Evolutionary conservation across 257 asterid species (phyloP).

Genomic region (Petunia secreta): DNA sequence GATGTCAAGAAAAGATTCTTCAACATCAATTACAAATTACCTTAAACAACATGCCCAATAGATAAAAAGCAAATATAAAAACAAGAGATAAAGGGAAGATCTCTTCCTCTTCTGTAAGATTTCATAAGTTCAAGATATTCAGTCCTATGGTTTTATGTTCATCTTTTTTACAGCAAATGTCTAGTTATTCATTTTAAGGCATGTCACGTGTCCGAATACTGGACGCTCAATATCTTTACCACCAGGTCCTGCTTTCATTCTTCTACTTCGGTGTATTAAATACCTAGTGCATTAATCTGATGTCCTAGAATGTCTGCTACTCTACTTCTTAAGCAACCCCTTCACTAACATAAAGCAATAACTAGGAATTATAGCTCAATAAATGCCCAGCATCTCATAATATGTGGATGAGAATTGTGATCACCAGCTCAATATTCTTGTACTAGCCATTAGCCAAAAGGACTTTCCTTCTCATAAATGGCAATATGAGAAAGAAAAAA

Average conservation of each 20-base stretch:
- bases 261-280: not conserved
- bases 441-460: constrained; percentile 16
- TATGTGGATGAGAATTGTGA: constrained; percentile 3
- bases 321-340: not conserved
- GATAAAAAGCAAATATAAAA: not conserved
- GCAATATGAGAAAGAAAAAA: not conserved
- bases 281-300: constrained; percentile 4
- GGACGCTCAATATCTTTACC: constrained; percentile 13
- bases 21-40: constrained; percentile 1
- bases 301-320: not conserved
- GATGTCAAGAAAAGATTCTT: not conserved
- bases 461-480: not conserved
- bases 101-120: not conserved
- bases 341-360: not conserved
- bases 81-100: not conserved
- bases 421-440: constrained; percentile 13
- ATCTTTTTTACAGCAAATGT: not conserved
- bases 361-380: constrained; percentile 13
- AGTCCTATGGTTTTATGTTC: not conserved
- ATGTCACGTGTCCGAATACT: constrained; percentile 17
- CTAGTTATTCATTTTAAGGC: not conserved
- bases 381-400: constrained; percentile 12
- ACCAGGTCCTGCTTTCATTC: not conserved
- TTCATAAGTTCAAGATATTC: not conserved
- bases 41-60: not conserved